Base-by-base conservation (phyloP, 2,329 filamentous ascomycete species). In the Endocalyx cinctus region DNA sequence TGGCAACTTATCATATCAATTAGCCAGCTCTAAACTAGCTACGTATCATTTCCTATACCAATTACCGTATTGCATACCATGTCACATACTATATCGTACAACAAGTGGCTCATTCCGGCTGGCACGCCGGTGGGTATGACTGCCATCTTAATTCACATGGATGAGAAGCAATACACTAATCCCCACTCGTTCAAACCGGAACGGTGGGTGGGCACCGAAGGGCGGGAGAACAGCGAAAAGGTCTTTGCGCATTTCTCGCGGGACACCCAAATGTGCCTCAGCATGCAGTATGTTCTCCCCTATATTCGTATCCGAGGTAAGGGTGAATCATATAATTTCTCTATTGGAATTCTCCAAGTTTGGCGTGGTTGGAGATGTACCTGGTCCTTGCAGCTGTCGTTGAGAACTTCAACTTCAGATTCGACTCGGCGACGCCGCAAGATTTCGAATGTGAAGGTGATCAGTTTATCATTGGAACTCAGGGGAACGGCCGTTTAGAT, bases 201-300 rank as follows among this genome's bases (percentile, higher is more conserved):
- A n/a, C 20, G 20, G 8, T 23, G 20, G 20, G 8, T 23, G 20
- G 38, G 39, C 14, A n/a, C 15, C 1, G 6, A 14, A 10, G 31
- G 34, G 0, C 27, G 29, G 25, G 39, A 23, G 18, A 33, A 23
- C 26, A 10, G 29, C 2, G 45, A 48, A 6, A 47, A 42, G 33
- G 31, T 29, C 3, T 50, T 30, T 30, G 41, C 43, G 4, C 47
- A 45, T 1, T 47, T 50, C 20, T 42, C 36, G 3, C 17, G 35
- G 13, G 47, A 43, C 5, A 35, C 45, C 10, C 33, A 46, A n/a
- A 47, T 30, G 3, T 50, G 44, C 14, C 15, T 47, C n/a, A 46
- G 47, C 14, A 47, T 50, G 45, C 34, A 50, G 43, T 47, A 43
- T 34, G 41, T 42, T n/a, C n/a, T n/a, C n/a, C n/a, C n/a, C n/a